Conservation (phyloP, 2,329 filamentous ascomycete species). For the Xylariaceae sp. region DNA sequence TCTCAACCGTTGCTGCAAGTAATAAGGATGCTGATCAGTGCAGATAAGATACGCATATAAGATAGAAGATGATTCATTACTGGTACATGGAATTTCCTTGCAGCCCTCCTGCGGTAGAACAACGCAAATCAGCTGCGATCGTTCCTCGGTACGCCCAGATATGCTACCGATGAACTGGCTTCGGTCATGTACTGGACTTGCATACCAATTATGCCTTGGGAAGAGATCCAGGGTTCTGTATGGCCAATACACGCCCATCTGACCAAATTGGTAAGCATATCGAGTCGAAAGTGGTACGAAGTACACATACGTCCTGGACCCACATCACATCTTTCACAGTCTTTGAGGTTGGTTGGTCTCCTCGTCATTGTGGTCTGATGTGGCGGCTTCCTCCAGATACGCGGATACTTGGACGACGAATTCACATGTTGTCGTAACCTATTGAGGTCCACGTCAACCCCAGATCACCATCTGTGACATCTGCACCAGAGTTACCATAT, state of each 20-base stretch:
- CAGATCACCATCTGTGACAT: too few relatives aligned
- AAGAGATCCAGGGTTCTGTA: conserved; percentile 11
- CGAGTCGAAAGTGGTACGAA: conserved; percentile 19
- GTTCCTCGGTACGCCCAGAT: too few relatives aligned
- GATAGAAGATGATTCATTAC: conserved; percentile 18
- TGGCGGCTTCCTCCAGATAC: conserved; percentile 33
- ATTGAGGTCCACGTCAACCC: too few relatives aligned
- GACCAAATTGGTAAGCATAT: conserved; percentile 25
- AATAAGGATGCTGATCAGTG: conserved; percentile 28
- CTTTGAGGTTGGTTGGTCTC: conserved; percentile 19
- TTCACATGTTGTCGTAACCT: too few relatives aligned
- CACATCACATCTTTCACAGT: conserved; percentile 15
- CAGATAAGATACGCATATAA: conserved; percentile 30
- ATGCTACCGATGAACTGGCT: conserved; percentile 24
- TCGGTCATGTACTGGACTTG: conserved; percentile 24
- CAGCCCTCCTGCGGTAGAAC: conserved; percentile 1
- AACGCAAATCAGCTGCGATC: conserved; percentile 9
- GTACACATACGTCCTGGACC: conserved; percentile 14
- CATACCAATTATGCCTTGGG: conserved; percentile 7
- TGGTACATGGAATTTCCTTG: conserved; percentile 2
- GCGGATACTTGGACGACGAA: not conserved
- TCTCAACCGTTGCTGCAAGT: conserved; percentile 20
- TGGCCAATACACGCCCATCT: conserved; percentile 20
- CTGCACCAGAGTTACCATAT: too few relatives aligned
- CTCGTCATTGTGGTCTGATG: conserved; percentile 37